phyloP scores from a whole-genome alignment of 176 grass and related monocot genomes.

The Bonia amplexicaulis region DNA sequence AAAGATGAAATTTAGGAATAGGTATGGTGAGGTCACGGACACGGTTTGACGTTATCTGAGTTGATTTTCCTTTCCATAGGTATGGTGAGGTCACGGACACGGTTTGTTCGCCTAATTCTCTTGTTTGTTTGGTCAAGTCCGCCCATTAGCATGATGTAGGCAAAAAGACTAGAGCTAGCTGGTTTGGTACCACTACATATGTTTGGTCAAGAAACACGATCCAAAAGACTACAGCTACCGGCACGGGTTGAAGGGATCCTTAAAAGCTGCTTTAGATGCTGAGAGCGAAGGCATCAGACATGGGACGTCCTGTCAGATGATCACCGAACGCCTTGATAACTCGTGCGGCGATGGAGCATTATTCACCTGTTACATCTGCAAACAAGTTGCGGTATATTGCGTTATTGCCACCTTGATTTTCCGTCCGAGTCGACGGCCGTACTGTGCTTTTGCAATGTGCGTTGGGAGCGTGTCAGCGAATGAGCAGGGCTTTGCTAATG shows the following conservation, averaged over 20 bases:
- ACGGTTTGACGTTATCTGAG: too few relatives aligned
- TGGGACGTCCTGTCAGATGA: background rate
- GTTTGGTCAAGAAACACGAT: background rate
- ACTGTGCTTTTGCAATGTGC: background rate
- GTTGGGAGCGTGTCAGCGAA: background rate
- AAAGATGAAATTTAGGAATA: too few relatives aligned
- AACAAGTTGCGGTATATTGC: background rate
- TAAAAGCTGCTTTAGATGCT: background rate
- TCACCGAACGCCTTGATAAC: background rate
- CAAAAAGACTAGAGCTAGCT: background rate
- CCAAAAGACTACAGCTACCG: background rate
- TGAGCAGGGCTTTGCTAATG: background rate
- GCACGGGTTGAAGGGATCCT: background rate
- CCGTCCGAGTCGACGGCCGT: background rate
- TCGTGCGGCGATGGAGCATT: background rate
- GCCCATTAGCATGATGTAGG: background rate
- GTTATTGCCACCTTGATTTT: background rate
- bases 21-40: too few relatives aligned
- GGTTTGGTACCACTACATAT: background rate
- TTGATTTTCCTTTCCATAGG: too few relatives aligned
- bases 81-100: background rate
- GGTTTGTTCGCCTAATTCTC: slow-evolving; percentile 28
- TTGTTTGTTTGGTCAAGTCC: background rate
- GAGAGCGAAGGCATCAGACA: background rate
- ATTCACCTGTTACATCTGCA: slow-evolving; percentile 3